Percentiles rank a stretch among this genome's conserved stretches.
phyloP scores from a whole-genome alignment of 768 basidiomycete genomes.

The Rhizopogon vinicolor region DNA sequence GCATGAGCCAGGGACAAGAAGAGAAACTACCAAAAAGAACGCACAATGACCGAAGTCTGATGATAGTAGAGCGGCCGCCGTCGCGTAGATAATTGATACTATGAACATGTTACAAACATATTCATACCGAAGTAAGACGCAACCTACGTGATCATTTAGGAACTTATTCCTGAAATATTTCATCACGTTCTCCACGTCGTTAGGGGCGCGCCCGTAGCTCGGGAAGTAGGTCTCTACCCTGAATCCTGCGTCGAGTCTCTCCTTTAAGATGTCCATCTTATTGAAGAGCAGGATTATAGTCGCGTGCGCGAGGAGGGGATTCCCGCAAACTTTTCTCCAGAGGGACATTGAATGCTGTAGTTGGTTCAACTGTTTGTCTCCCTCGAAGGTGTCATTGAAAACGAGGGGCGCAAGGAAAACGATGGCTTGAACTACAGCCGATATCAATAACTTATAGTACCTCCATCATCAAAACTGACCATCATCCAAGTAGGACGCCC shows the following conservation, averaged over 20 bases:
- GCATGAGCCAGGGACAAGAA: not conserved
- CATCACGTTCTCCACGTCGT: conserved; percentile 51
- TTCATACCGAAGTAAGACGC: not conserved
- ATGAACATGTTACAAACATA: conserved; percentile 2
- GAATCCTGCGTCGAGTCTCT: conserved; percentile 53
- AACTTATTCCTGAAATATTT: conserved; percentile 72
- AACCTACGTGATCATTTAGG: conserved; percentile 52
- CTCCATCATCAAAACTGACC: conserved; percentile 24
- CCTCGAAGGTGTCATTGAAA: conserved; percentile 71
- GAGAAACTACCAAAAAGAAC: conserved; percentile 18
- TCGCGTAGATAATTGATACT: conserved; percentile 55
- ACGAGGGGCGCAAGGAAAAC: conserved; percentile 76
- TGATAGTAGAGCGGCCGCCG: conserved; percentile 43
- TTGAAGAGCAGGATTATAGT: conserved; percentile 73
- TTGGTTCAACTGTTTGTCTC: conserved; percentile 60
- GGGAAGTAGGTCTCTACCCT: conserved; percentile 56
- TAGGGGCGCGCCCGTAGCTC: conserved; percentile 53
- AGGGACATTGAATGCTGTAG: conserved; percentile 68
- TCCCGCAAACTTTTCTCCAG: conserved; percentile 68
- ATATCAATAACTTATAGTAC: not conserved
- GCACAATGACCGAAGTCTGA: conserved; percentile 59
- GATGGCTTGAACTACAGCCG: conserved; percentile 59
- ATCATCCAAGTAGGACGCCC: conserved; percentile 81
- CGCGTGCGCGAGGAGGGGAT: conserved; percentile 52
- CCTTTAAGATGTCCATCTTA: conserved; percentile 61